Conservation (phyloP, 331 rosid genomes). For the Stylosanthes scabra region DNA sequence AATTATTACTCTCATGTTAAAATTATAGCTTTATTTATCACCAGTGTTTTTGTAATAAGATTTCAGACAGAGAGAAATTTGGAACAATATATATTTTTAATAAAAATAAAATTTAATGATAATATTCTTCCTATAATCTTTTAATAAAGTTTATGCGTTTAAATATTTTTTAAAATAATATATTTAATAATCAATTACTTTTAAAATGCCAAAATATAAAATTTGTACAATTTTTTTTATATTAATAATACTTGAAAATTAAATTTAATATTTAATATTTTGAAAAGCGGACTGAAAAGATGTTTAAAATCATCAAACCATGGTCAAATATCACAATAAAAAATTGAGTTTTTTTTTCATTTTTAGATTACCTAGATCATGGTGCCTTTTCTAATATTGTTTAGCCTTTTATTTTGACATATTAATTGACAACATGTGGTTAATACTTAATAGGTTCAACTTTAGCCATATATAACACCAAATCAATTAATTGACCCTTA, state of each 20-base stretch:
- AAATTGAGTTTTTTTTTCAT: neutral
- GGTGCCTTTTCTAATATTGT: neutral
- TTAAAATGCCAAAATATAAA: neutral
- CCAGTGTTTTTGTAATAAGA: too few species aligned
- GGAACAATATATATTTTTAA: too few species aligned
- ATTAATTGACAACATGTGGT: neutral
- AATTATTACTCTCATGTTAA: neutral
- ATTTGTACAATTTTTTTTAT: neutral
- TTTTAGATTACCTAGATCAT: neutral
- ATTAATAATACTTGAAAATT: too few species aligned
- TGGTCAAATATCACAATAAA: slow-evolving; percentile 21
- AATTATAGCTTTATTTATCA: neutral
- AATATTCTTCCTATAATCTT: too few species aligned
- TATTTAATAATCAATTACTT: neutral
- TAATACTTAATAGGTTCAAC: slow-evolving; percentile 24
- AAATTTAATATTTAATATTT: too few species aligned
- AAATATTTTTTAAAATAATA: too few species aligned
- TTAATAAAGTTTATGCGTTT: neutral
- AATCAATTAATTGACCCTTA: slow-evolving; percentile 13
- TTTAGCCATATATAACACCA: neutral
- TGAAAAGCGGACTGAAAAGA: too few species aligned
- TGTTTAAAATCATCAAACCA: neutral
- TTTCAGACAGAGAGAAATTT: too few species aligned
- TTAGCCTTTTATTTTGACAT: slow-evolving; percentile 1
- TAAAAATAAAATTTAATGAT: too few species aligned